A percentile compares a stretch with the other conserved stretches of the same genome.
phyloP scores from a whole-genome alignment of 805 yeast genomes.

The Lipomyces oligophaga region DNA sequence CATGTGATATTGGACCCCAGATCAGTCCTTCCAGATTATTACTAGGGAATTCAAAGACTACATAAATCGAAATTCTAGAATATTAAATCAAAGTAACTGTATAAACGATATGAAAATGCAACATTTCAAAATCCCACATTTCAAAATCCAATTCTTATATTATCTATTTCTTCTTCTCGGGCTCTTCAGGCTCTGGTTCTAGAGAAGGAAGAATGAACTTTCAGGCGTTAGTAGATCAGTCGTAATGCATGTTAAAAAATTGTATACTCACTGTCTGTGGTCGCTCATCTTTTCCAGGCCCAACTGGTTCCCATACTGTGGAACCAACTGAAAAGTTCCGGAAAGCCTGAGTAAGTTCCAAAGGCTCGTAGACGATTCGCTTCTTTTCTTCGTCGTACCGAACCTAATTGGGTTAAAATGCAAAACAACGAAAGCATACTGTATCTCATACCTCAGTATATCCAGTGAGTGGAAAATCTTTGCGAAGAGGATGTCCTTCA shows the following conservation, averaged over 20 bases:
- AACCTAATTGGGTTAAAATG: constrained; percentile 40
- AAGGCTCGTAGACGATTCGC: constrained; percentile 83
- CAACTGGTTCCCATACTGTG: constrained; percentile 88
- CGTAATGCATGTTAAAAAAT: not conserved
- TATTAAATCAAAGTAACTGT: no score
- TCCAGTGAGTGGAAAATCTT: constrained; percentile 90
- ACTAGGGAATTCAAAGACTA: no score
- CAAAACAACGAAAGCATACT: no score
- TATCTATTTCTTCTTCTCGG: constrained; percentile 41
- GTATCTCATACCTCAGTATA: constrained; percentile 66
- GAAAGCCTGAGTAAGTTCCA: constrained; percentile 86
- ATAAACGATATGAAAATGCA: no score
- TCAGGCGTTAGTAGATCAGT: constrained; percentile 9
- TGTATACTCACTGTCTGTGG: constrained; percentile 48
- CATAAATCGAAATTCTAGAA: no score
- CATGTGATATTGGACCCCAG: no score
- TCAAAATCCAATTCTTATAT: no score
- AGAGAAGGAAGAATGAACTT: constrained; percentile 80
- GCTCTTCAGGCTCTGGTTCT: constrained; percentile 63
- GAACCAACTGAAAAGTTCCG: constrained; percentile 86
- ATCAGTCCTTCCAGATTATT: no score
- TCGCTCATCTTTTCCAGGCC: constrained; percentile 75
- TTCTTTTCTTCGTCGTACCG: constrained; percentile 88
- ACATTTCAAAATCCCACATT: no score
- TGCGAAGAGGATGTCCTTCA: constrained; percentile 87